Base-by-base conservation (phyloP, 441 rosid species). In the Populus hybrid region DNA sequence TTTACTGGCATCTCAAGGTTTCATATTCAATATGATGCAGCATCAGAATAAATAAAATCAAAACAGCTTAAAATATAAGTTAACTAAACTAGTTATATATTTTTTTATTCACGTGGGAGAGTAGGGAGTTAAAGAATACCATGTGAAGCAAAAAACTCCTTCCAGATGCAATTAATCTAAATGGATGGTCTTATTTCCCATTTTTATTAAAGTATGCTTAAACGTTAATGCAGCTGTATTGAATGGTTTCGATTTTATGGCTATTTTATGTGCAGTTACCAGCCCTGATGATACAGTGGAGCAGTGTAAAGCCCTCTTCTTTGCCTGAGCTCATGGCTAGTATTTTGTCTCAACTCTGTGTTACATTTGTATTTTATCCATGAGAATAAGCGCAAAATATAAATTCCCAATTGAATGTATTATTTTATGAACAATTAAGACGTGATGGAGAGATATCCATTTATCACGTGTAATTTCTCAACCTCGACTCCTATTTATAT, bases 281-380 rank as follows among this genome's bases (percentile, higher is more conserved):
- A 90, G 94, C 76, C 96, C 99, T 26, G 92, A 91, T 1, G 97
- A 94, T 75, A 94, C 99, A 71, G 79, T 87, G 91, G 87, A 86
- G 76, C 82, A 91, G 79, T 91, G 98, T 84, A 88, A 79, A 80
- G 90, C 94, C 80, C 85, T 94, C 78, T 91, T 94, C 85, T 81
- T 91, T 42, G 83, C 84, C 7, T 83, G 79, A 82, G 74, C 63
- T 30, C 32, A 14, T 7, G 69, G 71, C 42, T 30, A 16, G 7
- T 65, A 18, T 12, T 23, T 65, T 26, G 4, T 4, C 16, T 7
- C 21, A 18, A 14, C 21, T 7, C 24, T 36, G 70, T 76, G 28
- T 21, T 5, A n/a, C 24, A 23, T 18, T 69, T 74, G 74, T 67
- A 72, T 40, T 74, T 76, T 53, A 18, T 53, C 30, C 23, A 57